Evolutionary conservation across 139 green algal genomes (phyloP).

Genomic region (Eudorina sp.): DNA sequence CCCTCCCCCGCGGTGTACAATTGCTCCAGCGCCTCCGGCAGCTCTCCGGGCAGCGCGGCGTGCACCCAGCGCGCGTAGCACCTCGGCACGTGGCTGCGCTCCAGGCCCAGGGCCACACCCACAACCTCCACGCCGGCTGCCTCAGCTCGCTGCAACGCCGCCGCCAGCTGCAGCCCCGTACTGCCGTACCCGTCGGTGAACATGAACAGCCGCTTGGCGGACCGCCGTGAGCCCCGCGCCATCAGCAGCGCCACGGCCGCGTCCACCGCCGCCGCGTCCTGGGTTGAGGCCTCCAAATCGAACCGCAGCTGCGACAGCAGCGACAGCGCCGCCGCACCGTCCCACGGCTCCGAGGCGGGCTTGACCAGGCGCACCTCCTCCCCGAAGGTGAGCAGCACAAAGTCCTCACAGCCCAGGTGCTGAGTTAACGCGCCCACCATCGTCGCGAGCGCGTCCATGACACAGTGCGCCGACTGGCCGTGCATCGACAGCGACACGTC

Average conservation of each 20-base stretch:
- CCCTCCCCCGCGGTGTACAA: slow-evolving; percentile 19
- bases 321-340: slow-evolving; percentile 26
- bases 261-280: slow-evolving; percentile 61
- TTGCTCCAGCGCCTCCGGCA: slow-evolving; percentile 60
- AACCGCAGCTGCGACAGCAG: slow-evolving; percentile 30
- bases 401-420: slow-evolving; percentile 44
- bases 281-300: not conserved
- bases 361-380: slow-evolving; percentile 48
- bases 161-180: slow-evolving; percentile 53
- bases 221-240: not conserved
- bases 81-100: slow-evolving; percentile 49
- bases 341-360: slow-evolving; percentile 53
- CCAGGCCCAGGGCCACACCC: slow-evolving; percentile 57
- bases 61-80: slow-evolving; percentile 60
- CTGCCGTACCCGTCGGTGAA: slow-evolving; percentile 63
- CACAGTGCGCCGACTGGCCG: slow-evolving; percentile 41
- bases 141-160: slow-evolving; percentile 46
- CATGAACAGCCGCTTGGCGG: slow-evolving; percentile 59
- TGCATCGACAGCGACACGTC: slow-evolving; percentile 65
- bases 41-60: slow-evolving; percentile 48
- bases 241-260: slow-evolving; percentile 41
- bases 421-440: slow-evolving; percentile 46
- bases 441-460: slow-evolving; percentile 48
- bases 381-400: slow-evolving; percentile 55
- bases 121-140: slow-evolving; percentile 56